Evolutionary conservation across 495 filamentous ascomycete species (phyloP).

Genomic region (Glutinoglossum americanum): DNA sequence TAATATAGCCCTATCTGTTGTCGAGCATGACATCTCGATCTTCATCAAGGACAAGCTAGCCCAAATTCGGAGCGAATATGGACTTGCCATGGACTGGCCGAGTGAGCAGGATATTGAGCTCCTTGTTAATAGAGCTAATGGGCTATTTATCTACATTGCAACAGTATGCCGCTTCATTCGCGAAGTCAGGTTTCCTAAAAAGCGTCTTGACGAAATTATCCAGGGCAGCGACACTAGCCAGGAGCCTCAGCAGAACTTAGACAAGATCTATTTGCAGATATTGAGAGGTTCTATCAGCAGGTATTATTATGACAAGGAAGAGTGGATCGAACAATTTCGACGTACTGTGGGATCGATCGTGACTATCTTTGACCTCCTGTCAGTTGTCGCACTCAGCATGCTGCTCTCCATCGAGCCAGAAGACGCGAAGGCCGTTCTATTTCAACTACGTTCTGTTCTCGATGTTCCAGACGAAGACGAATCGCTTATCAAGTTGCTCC

Average conservation of each 20-base stretch:
- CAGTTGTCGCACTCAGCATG: too few relatives aligned
- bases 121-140: conserved; percentile 4
- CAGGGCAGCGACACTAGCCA: background rate
- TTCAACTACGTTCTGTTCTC: too few relatives aligned
- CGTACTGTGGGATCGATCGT: too few relatives aligned
- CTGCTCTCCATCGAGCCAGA: too few relatives aligned
- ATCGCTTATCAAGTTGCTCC: conserved; percentile 18
- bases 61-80: background rate
- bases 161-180: conserved; percentile 2
- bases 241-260: background rate
- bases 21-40: background rate
- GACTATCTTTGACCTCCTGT: too few relatives aligned
- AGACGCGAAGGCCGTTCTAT: too few relatives aligned
- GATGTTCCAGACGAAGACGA: too few relatives aligned
- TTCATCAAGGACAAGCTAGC: background rate
- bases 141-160: conserved; percentile 4
- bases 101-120: background rate
- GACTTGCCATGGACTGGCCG: background rate
- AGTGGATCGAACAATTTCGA: too few relatives aligned
- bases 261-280: background rate
- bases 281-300: too few relatives aligned
- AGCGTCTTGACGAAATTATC: background rate
- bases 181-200: background rate
- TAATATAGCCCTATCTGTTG: background rate
- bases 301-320: too few relatives aligned